Conservation (phyloP, 2,329 filamentous ascomycete genomes). For the Nemania sp. region DNA sequence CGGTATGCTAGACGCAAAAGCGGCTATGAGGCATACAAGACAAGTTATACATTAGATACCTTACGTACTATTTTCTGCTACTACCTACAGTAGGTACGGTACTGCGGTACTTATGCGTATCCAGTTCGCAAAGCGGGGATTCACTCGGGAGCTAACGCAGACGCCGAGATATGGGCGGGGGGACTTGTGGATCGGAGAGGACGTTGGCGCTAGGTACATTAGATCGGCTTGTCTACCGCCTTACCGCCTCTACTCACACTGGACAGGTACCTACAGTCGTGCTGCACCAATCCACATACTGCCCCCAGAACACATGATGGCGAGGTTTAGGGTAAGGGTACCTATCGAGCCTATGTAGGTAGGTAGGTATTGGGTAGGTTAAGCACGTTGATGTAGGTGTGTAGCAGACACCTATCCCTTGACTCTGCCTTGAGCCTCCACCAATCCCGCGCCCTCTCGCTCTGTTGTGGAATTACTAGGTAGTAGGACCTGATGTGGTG, state of each 20-base stretch:
- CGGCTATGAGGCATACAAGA: neutral
- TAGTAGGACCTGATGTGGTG: conserved; percentile 9
- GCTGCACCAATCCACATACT: conserved; percentile 2
- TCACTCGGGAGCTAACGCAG: conserved; percentile 32
- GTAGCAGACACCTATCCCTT: too few relatives aligned
- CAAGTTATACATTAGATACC: neutral
- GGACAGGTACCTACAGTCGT: neutral
- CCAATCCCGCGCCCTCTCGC: neutral
- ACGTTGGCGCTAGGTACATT: conserved; percentile 31
- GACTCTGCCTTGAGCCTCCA: neutral
- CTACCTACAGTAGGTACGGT: too few relatives aligned
- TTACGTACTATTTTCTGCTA: too few relatives aligned
- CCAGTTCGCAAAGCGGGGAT: conserved; percentile 15
- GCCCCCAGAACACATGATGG: neutral
- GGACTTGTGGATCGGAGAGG: conserved; percentile 26
- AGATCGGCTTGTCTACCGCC: conserved; percentile 20
- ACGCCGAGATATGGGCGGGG: conserved; percentile 22
- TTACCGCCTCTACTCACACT: conserved; percentile 27
- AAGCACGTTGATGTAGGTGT: too few relatives aligned
- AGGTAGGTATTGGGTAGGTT: too few relatives aligned
- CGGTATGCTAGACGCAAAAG: neutral
- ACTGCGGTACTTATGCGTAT: conserved; percentile 8
- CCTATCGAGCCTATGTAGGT: too few relatives aligned
- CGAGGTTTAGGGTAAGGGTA: neutral
- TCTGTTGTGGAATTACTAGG: conserved; percentile 9